Evolutionary conservation across 2,329 filamentous ascomycete genomes (phyloP), one percentile per base, ranked within the genome.

Genomic region (Colletotrichum echinochloae): DNA sequence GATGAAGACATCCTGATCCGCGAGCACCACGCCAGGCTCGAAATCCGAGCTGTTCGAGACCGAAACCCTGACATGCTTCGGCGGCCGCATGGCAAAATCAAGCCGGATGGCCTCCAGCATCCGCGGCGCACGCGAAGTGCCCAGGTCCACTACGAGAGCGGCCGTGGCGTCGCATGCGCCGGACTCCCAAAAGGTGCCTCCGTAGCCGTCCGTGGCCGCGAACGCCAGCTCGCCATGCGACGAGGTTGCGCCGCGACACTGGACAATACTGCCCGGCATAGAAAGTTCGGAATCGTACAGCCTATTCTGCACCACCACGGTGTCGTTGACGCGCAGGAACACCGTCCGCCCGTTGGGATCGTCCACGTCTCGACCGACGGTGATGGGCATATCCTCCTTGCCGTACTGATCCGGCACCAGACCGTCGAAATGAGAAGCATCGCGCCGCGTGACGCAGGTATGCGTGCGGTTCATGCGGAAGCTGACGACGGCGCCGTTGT

Each of bases 401-500:
- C 46, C 60, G 46, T 62, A 62, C 35, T 62, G 60, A 33, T 62
- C 60, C 1, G 60, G 46, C 60, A 62, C 60, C 60, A 62, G 37
- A 41, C 60, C 23, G 23, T 62, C 46, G 46, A 62, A 62, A 30
- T 51, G 35, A 33, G 30, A 28, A 5, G 60, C 46, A 26, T 62
- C 60, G 3, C 60, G 46, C 23, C 60, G 46, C n/a, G 68, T 73
- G 37, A 78, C 35, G 0, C 62, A 71, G 3, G 77, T 78, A 30
- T 76, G 73, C 12, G 76, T 76, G 37, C 69, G 72, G 52, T 77
- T 78, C 54, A 76, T 75, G 23, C 56, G 64, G 16, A 76, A 76
- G 3, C 59, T 66, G 37, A 76, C 74, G 62, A 51, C 76, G 70
- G 80, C 52, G 78, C 78, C 23, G 80, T 77, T 76, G 73, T 65